Conservation (phyloP, 257 asterid species). For the Nicotiana sylvestris region DNA sequence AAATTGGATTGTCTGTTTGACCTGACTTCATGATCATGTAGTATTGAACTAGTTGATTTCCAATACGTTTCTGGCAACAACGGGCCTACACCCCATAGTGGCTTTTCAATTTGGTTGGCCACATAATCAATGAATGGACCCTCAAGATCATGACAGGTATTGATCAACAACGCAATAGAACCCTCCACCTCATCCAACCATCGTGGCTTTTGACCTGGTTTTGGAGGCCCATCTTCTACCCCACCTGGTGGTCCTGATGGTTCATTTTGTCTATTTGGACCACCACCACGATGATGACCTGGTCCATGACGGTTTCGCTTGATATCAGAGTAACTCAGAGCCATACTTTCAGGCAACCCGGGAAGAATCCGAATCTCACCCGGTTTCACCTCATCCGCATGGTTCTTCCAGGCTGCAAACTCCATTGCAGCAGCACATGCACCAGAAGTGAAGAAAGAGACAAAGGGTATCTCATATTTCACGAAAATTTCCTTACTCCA, state of each 20-base stretch:
- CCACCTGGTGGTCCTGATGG: background rate
- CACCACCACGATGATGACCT: background rate
- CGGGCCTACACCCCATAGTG: conserved; percentile 57
- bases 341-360: conserved; percentile 57
- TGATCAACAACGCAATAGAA: conserved; percentile 45
- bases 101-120: conserved; percentile 26
- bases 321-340: conserved; percentile 37
- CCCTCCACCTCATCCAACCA: conserved; percentile 57
- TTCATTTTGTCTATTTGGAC: background rate
- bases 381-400: conserved; percentile 34
- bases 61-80: conserved; percentile 53
- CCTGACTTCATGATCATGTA: conserved; percentile 43
- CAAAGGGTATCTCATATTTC: conserved; percentile 38
- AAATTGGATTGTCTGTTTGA: conserved; percentile 47
- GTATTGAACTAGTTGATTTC: conserved; percentile 36
- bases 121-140: conserved; percentile 44
- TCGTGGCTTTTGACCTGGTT: conserved; percentile 33
- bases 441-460: conserved; percentile 61
- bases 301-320: conserved; percentile 21
- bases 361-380: conserved; percentile 36
- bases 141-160: conserved; percentile 58
- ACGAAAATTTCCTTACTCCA: conserved; percentile 62
- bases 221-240: conserved; percentile 31
- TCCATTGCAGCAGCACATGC: conserved; percentile 63
- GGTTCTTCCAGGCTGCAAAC: conserved; percentile 52